phyloP scores from a whole-genome alignment of 2,329 filamentous ascomycete species.

The Pestalotiopsis sp. region DNA sequence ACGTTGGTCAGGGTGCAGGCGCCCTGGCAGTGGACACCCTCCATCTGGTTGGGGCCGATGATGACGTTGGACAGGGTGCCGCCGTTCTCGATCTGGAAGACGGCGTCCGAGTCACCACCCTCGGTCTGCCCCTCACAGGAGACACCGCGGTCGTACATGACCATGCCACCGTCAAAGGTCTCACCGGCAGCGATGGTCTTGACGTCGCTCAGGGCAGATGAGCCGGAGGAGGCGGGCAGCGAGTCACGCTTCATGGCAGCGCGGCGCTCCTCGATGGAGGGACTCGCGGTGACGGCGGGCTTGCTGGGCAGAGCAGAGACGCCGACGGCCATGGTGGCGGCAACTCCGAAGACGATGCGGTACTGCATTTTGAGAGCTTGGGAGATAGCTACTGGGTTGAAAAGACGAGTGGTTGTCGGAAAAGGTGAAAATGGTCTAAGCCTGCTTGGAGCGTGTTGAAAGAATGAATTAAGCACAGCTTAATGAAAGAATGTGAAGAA shows the following conservation, averaged over 20 bases:
- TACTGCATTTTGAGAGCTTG: conserved; percentile 24
- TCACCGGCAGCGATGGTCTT: conserved; percentile 20
- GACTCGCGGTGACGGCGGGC: background rate
- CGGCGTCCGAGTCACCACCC: conserved; percentile 42
- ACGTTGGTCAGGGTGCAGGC: conserved; percentile 31
- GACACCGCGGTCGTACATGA: conserved; percentile 47
- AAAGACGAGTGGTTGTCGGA: background rate
- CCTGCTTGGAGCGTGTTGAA: conserved; percentile 11
- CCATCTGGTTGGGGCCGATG: conserved; percentile 40
- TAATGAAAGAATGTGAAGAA: conserved; percentile 11
- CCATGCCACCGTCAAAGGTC: conserved; percentile 48
- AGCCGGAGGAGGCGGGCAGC: conserved; percentile 9
- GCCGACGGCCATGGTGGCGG: conserved; percentile 22
- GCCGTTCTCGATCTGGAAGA: conserved; percentile 29
- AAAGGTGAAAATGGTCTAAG: conserved; percentile 3
- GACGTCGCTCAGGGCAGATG: conserved; percentile 14
- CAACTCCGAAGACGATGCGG: conserved; percentile 17
- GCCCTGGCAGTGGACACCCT: conserved; percentile 37
- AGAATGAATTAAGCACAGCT: conserved; percentile 12
- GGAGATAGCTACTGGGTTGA: background rate
- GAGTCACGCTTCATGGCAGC: conserved; percentile 8
- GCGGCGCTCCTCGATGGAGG: conserved; percentile 6
- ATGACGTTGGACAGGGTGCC: conserved; percentile 39
- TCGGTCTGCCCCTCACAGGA: conserved; percentile 45
- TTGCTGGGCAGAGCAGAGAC: background rate